Conservation (phyloP, 2,329 filamentous ascomycete genomes). For the Shiraia bambusicola region DNA sequence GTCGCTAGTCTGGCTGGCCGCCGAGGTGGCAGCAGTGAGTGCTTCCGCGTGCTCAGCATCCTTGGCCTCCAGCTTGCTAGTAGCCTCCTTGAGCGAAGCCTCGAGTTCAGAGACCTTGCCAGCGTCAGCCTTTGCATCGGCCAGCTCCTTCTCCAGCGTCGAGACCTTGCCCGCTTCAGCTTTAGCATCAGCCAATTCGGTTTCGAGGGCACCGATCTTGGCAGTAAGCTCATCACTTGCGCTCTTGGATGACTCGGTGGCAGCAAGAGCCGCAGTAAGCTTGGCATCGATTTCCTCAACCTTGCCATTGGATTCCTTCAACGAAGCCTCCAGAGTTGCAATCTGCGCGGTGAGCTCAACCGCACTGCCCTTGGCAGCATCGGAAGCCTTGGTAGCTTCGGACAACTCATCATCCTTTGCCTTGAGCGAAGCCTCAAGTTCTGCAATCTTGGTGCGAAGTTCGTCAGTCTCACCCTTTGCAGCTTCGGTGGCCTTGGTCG, state of each 20-base stretch:
- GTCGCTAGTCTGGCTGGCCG: constrained; percentile 19
- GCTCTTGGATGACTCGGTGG: constrained; percentile 16
- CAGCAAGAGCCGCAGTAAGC: constrained; percentile 16
- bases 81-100: constrained; percentile 19
- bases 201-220: constrained; percentile 15
- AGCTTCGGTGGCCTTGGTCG: constrained; percentile 13
- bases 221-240: constrained; percentile 9
- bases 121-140: constrained; percentile 23
- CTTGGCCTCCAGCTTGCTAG: constrained; percentile 22
- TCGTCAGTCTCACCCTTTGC: constrained; percentile 19
- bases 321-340: constrained; percentile 22
- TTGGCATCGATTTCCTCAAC: constrained; percentile 16
- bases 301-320: constrained; percentile 17
- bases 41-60: constrained; percentile 27
- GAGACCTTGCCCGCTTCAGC: constrained; percentile 24
- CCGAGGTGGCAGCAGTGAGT: constrained; percentile 20
- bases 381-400: constrained; percentile 16
- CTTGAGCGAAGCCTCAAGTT: constrained; percentile 19
- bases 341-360: constrained; percentile 17
- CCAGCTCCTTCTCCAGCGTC: constrained; percentile 20
- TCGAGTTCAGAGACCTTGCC: constrained; percentile 31
- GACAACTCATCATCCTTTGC: constrained; percentile 16
- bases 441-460: constrained; percentile 18
- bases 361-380: constrained; percentile 15
- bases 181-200: constrained; percentile 19